Percentiles rank a stretch among this genome's conserved stretches.
Evolutionary conservation across 1,284 basidiomycete species (phyloP).

Genomic region (Jaminaea rosea): DNA sequence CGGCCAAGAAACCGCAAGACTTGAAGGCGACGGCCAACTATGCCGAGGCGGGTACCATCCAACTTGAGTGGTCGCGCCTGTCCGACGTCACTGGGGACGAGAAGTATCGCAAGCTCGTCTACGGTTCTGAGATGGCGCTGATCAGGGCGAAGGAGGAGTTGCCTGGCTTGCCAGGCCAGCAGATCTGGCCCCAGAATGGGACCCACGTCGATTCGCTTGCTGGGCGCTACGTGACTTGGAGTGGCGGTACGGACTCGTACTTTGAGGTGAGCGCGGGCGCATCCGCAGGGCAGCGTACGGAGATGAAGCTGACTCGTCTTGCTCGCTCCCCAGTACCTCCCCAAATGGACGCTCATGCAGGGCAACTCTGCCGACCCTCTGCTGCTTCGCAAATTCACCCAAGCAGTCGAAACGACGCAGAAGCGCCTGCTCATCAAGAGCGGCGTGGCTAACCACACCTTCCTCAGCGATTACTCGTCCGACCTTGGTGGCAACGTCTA

Average conservation of each 20-base stretch:
- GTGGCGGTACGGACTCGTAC: no score
- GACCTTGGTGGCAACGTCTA: slow-evolving; percentile 17
- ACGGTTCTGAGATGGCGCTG: slow-evolving; percentile 21
- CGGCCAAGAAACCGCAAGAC: no score
- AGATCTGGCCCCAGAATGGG: slow-evolving; percentile 14
- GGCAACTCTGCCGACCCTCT: background rate
- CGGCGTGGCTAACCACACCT: slow-evolving; percentile 9
- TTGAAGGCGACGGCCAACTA: slow-evolving; percentile 11
- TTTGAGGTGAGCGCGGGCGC: no score
- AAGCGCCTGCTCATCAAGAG: slow-evolving; percentile 15
- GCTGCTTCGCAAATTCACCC: background rate
- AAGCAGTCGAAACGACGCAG: background rate
- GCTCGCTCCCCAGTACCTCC: background rate
- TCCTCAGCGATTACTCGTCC: slow-evolving; percentile 22
- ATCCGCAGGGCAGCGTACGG: no score
- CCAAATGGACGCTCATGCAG: background rate
- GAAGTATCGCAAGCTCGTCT: slow-evolving; percentile 20
- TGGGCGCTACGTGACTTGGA: no score
- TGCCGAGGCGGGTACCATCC: slow-evolving; percentile 26
- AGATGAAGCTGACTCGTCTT: no score
- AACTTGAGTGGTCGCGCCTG: slow-evolving; percentile 31
- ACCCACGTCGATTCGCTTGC: no score
- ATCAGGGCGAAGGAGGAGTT: slow-evolving; percentile 15
- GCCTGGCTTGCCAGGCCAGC: slow-evolving; percentile 22
- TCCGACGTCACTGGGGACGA: slow-evolving; percentile 20